Evolutionary conservation across 139 green algal species (phyloP).

Genomic region (Haematococcus lacustris): DNA sequence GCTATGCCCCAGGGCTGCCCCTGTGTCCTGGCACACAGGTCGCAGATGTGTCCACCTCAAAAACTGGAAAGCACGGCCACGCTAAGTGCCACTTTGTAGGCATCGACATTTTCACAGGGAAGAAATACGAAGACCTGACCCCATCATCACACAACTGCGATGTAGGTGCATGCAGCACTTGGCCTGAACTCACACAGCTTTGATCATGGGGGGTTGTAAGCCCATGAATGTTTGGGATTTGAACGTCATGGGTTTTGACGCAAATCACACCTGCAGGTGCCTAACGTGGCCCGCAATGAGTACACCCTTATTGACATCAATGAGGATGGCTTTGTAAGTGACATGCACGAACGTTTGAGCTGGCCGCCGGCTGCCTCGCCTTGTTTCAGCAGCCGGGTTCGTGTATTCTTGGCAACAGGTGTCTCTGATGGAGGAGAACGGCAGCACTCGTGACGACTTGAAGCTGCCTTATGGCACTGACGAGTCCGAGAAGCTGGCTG

Average conservation of each 20-base stretch:
- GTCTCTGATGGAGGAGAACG: slow-evolving; percentile 86
- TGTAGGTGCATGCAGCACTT: no score
- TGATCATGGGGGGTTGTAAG: no score
- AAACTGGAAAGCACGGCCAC: slow-evolving; percentile 99
- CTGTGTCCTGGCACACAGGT: slow-evolving; percentile 59
- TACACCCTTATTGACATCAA: slow-evolving; percentile 93
- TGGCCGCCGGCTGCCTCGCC: no score
- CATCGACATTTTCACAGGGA: slow-evolving; percentile 97
- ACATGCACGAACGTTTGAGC: no score
- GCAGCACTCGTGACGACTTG: slow-evolving; percentile 93
- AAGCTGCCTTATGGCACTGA: slow-evolving; percentile 87
- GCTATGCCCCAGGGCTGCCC: not conserved
- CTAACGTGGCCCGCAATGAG: slow-evolving; percentile 84
- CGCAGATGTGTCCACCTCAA: slow-evolving; percentile 97
- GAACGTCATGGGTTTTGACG: no score
- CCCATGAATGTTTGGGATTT: no score
- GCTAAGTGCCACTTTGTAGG: slow-evolving; percentile 98
- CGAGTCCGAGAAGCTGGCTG: slow-evolving; percentile 77
- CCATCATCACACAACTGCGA: slow-evolving; percentile 97
- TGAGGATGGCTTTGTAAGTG: slow-evolving; percentile 92
- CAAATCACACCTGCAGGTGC: slow-evolving; percentile 75
- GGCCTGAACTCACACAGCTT: no score
- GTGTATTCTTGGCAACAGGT: no score
- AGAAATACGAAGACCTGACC: slow-evolving; percentile 98
- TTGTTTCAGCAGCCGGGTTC: no score